Conservation (phyloP, 169 alveolate genomes). For the Plasmodium billcollinsi region DNA sequence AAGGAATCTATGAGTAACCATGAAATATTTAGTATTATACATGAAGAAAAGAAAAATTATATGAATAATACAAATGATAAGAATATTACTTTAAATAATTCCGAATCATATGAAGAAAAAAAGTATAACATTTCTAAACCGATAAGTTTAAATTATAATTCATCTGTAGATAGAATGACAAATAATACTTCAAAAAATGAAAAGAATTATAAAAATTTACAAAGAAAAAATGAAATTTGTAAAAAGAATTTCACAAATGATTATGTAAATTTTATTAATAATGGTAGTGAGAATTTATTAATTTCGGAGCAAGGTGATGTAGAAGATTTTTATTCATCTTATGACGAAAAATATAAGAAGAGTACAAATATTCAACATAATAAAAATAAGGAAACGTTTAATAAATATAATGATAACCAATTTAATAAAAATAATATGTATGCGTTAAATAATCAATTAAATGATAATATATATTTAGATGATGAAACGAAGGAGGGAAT, state of each 20-base stretch:
- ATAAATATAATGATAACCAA: no score
- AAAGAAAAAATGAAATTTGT: constrained; percentile 13
- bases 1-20: not conserved
- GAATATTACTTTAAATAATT: constrained; percentile 5
- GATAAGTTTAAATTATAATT: constrained; percentile 26
- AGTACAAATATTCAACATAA: no score
- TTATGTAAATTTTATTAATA: not conserved
- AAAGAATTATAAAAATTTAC: constrained; percentile 23
- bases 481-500: no score
- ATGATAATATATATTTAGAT: no score
- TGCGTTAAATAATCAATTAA: no score
- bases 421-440: no score
- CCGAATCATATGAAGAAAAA: constrained; percentile 15
- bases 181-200: constrained; percentile 28
- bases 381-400: no score
- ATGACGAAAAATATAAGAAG: no score
- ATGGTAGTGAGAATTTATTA: constrained; percentile 1
- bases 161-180: constrained; percentile 19
- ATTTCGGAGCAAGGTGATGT: not conserved
- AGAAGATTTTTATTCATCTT: no score
- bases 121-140: constrained; percentile 10
- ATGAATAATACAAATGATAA: no score
- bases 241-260: constrained; percentile 10
- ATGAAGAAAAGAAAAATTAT: not conserved
- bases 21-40: no score